Evolutionary conservation across 1,284 basidiomycete species (phyloP).

Genomic region (Nidula niveotomentosa): DNA sequence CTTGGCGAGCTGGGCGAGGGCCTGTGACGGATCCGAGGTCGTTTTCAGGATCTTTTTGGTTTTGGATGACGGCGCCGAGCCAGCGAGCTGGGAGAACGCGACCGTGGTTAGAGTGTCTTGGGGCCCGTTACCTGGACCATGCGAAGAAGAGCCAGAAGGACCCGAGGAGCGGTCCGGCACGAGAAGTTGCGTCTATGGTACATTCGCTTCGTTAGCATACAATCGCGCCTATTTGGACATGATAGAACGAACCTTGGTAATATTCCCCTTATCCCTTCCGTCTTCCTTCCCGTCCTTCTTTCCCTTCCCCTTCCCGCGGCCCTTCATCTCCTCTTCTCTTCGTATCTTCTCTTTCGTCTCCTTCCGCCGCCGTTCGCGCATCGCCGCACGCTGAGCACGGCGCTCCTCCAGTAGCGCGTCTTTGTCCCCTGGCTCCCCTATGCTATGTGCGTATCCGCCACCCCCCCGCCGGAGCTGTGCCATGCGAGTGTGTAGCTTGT

Average conservation of each 20-base stretch:
- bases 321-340: slow-evolving; percentile 57
- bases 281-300: slow-evolving; percentile 34
- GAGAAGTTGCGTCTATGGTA: slow-evolving; percentile 65
- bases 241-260: slow-evolving; percentile 45
- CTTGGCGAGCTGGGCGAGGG: slow-evolving; percentile 75
- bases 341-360: slow-evolving; percentile 81
- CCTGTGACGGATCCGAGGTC: slow-evolving; percentile 80
- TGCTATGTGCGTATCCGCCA: slow-evolving; percentile 9
- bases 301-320: slow-evolving; percentile 30
- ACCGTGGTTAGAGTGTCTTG: slow-evolving; percentile 53
- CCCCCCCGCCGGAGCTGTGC: slow-evolving; percentile 61
- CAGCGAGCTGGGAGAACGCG: slow-evolving; percentile 67
- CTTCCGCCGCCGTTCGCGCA: slow-evolving; percentile 82
- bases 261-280: slow-evolving; percentile 38
- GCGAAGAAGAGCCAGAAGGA: too few species aligned
- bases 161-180: slow-evolving; percentile 46
- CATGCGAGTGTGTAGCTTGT: slow-evolving; percentile 80
- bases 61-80: slow-evolving; percentile 47
- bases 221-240: background rate
- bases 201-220: too few species aligned
- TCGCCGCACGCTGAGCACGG: slow-evolving; percentile 70
- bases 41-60: slow-evolving; percentile 51
- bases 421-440: slow-evolving; percentile 54
- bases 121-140: slow-evolving; percentile 22
- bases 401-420: slow-evolving; percentile 85